Base-by-base conservation (phyloP, 805 yeast species). In the Metschnikowia matae region DNA sequence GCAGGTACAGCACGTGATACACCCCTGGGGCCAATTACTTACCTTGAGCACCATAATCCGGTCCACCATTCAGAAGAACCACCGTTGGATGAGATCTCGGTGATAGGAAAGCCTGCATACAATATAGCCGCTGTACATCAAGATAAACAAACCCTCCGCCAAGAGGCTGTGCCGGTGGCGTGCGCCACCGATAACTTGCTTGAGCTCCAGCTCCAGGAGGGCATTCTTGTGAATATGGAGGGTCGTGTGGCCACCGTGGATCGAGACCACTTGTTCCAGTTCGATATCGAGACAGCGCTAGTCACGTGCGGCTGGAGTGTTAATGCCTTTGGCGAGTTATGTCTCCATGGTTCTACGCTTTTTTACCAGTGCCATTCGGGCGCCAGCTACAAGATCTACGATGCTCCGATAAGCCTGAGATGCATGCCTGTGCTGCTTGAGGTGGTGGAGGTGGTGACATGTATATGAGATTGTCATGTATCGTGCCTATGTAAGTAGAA, bases 281-380 rank as follows among this genome's bases (percentile, higher is more conserved):
- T 71, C 49, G 77, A 72, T 52, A 75, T 39, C 17, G 23, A 34
- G 34, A 17, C 6, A 11, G 37, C 40, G 40, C 32, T 11, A 11
- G 31, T 23, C 18, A 10, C 40, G 21, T 35, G 46, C 15, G 73
- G 73, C 2, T 72, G 77, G 77, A 65, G 67, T 36, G 62, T 71
- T 23, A 66, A 71, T 3, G 41, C 48, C 1, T 45, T 60, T 6
- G 75, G 75, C 8, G 62, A 63, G 53, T 63, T 72, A 52, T 64
- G 67, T 13, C 40, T 44, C 33, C 23, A 44, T 10, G 46, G 46
- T 4, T 21, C 40, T 29, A 34, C 46, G 15, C 54, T 56, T 38
- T 72, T 72, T 50, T 71, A 59, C 55, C 76, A 70, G 54, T 72
- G 77, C 60, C 63, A 68, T 15, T 65, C 73, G 3, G 77, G 77